Percentiles rank a stretch among this genome's conserved stretches.
Evolutionary conservation across 2,329 filamentous ascomycete genomes (phyloP).

Genomic region (Penicillium sp.): DNA sequence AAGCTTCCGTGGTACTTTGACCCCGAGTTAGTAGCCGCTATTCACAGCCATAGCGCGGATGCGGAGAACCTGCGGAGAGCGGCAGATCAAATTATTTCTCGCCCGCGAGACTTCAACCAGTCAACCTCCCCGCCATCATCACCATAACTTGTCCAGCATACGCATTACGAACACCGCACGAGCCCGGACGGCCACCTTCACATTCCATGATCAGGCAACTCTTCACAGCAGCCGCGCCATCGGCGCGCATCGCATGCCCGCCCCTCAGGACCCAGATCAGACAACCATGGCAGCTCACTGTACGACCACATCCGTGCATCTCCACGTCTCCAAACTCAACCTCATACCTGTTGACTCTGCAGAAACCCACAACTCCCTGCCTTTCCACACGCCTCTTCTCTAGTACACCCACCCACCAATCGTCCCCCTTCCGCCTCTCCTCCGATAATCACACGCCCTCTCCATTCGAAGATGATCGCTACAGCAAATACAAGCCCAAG

Average conservation of each 20-base stretch:
- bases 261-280: slow-evolving; percentile 10
- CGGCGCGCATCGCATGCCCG: slow-evolving; percentile 9
- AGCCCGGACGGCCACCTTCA: background rate
- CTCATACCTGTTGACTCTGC: background rate
- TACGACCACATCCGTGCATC: slow-evolving; percentile 4
- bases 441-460: slow-evolving; percentile 17
- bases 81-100: slow-evolving; percentile 15
- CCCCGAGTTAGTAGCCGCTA: background rate
- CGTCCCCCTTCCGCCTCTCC: slow-evolving; percentile 24
- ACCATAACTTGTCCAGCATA: background rate
- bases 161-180: background rate
- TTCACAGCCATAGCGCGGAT: background rate
- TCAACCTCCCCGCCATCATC: background rate
- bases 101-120: slow-evolving; percentile 1
- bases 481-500: slow-evolving; percentile 60
- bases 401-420: slow-evolving; percentile 12
- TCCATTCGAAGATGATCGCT: slow-evolving; percentile 35
- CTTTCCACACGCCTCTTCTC: slow-evolving; percentile 12
- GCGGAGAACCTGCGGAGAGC: slow-evolving; percentile 9
- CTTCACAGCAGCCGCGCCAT: slow-evolving; percentile 11
- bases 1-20: background rate
- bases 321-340: background rate
- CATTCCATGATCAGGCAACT: slow-evolving; percentile 15
- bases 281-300: slow-evolving; percentile 15
- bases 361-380: background rate